Conservation (phyloP, 805 yeast species). For the Phaffomyces antillensis region DNA sequence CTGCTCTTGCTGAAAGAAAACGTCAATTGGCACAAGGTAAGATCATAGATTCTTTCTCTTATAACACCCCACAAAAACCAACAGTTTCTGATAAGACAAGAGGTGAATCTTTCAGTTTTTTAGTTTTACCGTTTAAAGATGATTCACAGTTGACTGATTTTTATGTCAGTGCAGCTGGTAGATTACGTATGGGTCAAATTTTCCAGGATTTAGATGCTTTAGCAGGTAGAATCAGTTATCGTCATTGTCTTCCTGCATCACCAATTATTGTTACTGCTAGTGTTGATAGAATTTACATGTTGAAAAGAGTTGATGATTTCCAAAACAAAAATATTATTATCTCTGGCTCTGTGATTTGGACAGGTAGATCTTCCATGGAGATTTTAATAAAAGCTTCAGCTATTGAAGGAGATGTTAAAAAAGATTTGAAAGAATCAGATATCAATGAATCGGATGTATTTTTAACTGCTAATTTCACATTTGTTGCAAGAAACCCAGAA, state of each 20-base stretch:
- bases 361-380: conserved; percentile 94
- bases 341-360: conserved; percentile 92
- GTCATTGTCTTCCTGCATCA: conserved; percentile 91
- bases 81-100: conserved; percentile 68
- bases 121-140: conserved; percentile 74
- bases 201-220: conserved; percentile 92
- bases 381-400: conserved; percentile 86
- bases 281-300: conserved; percentile 84
- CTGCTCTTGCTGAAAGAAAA: conserved; percentile 69
- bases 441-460: conserved; percentile 65
- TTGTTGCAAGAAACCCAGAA: conserved; percentile 90
- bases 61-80: conserved; percentile 65
- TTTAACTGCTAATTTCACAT: conserved; percentile 85
- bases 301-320: conserved; percentile 76
- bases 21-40: conserved; percentile 69
- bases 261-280: conserved; percentile 95
- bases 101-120: conserved; percentile 65
- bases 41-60: conserved; percentile 60
- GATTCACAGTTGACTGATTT: conserved; percentile 79
- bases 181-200: conserved; percentile 84
- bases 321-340: conserved; percentile 67
- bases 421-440: conserved; percentile 44
- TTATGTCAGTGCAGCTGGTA: conserved; percentile 85
- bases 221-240: conserved; percentile 89
- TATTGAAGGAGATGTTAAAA: conserved; percentile 42